These are phyloP conservation scores for Trametes elegans DNA, from an alignment of 768 basidiomycete species.

Conservation along the genomic window DNA sequence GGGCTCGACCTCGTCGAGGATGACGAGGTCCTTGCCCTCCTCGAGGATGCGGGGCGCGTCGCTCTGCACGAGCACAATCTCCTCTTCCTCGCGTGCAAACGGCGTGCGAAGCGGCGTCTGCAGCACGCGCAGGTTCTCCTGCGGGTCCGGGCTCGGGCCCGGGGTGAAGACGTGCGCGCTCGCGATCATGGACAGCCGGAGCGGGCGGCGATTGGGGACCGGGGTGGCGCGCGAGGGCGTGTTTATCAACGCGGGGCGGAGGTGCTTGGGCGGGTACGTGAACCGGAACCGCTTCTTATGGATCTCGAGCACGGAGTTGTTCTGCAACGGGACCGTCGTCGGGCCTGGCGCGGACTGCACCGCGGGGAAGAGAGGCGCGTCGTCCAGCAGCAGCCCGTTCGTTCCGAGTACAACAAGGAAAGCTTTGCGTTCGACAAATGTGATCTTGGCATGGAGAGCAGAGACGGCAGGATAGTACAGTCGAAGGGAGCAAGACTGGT, in stretches of 20 bases:
- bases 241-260: conserved; percentile 42
- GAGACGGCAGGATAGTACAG: conserved; percentile 67
- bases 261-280: conserved; percentile 71
- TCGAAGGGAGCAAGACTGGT: conserved; percentile 60
- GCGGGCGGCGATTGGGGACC: conserved; percentile 38
- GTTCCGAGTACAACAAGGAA: conserved; percentile 63
- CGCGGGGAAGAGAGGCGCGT: conserved; percentile 57
- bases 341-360: conserved; percentile 29
- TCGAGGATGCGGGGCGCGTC: conserved; percentile 66
- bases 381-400: conserved; percentile 58
- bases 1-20: conserved; percentile 59
- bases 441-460: conserved; percentile 62
- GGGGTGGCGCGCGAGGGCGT: conserved; percentile 46
- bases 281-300: conserved; percentile 71
- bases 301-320: conserved; percentile 66
- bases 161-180: conserved; percentile 75
- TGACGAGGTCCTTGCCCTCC: conserved; percentile 65
- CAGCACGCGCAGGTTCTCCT: conserved; percentile 62
- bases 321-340: conserved; percentile 61
- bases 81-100: conserved; percentile 35
- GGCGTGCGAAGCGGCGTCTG: conserved; percentile 50
- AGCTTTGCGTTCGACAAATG: conserved; percentile 67
- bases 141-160: conserved; percentile 53
- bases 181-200: conserved; percentile 74
- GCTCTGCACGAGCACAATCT: conserved; percentile 60